Evolutionary conservation across 1,139 yeast species (phyloP).

Genomic region (Yamadazyma dushanensis): DNA sequence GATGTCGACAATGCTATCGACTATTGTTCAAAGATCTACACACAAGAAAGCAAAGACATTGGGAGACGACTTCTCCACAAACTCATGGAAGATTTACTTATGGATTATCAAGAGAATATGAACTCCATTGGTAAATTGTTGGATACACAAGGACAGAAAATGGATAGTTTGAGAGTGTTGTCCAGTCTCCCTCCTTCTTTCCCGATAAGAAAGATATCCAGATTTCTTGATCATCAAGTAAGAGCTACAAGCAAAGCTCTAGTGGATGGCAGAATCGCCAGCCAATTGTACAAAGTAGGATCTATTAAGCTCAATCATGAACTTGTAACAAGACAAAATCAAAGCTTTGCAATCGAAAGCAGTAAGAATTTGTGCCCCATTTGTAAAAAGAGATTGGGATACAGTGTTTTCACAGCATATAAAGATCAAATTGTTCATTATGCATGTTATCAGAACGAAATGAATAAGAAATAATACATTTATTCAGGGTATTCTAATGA

Average conservation of each 20-base stretch:
- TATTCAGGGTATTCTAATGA: background rate
- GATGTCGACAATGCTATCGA: constrained; percentile 59
- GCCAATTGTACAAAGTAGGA: constrained; percentile 40
- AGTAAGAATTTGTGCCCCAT: constrained; percentile 50
- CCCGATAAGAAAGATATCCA: constrained; percentile 43
- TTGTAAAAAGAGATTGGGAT: constrained; percentile 64
- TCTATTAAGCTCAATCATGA: constrained; percentile 33
- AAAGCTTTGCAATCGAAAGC: constrained; percentile 36
- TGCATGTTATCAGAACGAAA: constrained; percentile 45
- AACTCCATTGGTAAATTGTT: constrained; percentile 46
- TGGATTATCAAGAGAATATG: constrained; percentile 30
- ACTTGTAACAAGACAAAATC: constrained; percentile 37
- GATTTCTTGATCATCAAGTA: constrained; percentile 50
- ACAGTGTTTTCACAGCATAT: constrained; percentile 58
- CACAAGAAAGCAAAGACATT: constrained; percentile 28
- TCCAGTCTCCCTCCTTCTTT: constrained; percentile 51
- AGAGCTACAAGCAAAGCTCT: constrained; percentile 29
- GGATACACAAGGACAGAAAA: constrained; percentile 50
- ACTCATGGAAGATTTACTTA: constrained; percentile 38
- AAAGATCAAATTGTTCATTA: constrained; percentile 63
- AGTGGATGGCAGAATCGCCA: constrained; percentile 27
- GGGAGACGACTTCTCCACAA: constrained; percentile 45
- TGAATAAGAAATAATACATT: background rate
- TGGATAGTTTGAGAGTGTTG: constrained; percentile 53
- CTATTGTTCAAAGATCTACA: constrained; percentile 58